Evolutionary conservation across 345 rosid genomes (phyloP), one percentile per base, ranked within the genome.

Genomic region (Citrus maxima): DNA sequence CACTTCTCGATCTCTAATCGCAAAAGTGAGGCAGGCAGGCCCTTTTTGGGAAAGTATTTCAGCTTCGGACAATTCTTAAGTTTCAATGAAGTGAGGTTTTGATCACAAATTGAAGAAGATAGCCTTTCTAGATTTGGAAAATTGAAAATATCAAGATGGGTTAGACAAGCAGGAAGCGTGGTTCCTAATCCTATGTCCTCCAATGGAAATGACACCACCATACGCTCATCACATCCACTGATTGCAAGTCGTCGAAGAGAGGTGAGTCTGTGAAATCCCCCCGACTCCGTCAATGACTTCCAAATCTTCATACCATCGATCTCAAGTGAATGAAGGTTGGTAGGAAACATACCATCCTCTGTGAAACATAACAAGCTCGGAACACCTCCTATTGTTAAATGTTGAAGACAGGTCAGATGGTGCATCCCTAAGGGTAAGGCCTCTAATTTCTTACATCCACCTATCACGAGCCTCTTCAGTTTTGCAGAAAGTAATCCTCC

Each of bases 191-290:
- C 12, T 0, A 40, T 40, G 2, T 40, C 46, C 46, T 40, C 46
- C 56, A 62, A 61, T 16, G 77, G 84, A 63, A 74, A 82, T 18
- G 78, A 74, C 34, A 63, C 42, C 34, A 62, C 42, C 63, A 72
- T 60, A 18, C 69, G 27, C 32, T 72, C 78, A 40, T 40, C 46
- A 40, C 46, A 40, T 8, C 68, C 79, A 10, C 2, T 18, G 12
- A 82, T 69, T 6, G 14, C 10, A 7, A 82, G 78, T 6, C 14
- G 13, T 63, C 19, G 22, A 51, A 82, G 84, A 46, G 72, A 74
- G 49, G 60, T 21, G 49, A 78, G 32, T 4, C 56, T 74, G 74
- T 78, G 27, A 67, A 82, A 67, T 7, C 84, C 81, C 79, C 85
- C 46, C 0, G 0, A 70, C 5, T 42, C 35, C 2, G 34, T 54